Percentiles rank a stretch among this genome's conserved stretches.
Evolutionary conservation across 2,329 filamentous ascomycete species (phyloP).

Genomic region (Cladosporium velox): DNA sequence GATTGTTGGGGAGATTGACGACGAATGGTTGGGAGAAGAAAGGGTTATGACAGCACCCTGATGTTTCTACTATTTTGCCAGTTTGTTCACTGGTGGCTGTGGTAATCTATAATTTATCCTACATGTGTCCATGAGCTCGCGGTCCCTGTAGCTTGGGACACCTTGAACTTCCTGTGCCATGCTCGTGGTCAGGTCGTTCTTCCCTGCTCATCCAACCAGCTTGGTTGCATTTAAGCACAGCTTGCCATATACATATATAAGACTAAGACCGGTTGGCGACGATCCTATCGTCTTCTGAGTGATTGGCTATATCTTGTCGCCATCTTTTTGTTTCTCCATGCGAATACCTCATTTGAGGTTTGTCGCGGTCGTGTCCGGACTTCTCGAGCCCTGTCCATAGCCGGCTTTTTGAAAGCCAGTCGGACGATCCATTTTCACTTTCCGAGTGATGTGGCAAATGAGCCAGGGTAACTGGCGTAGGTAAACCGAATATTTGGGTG

Average conservation of each 20-base stretch:
- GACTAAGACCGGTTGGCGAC: neutral
- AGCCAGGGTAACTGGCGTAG: neutral
- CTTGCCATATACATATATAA: too few relatives aligned
- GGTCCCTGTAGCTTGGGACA: neutral
- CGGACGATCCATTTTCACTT: neutral
- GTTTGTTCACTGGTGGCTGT: neutral
- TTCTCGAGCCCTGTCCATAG: neutral
- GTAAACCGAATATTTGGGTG: neutral
- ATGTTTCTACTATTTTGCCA: neutral
- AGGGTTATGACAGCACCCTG: constrained; percentile 16
- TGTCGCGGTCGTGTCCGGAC: neutral
- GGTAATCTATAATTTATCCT: neutral
- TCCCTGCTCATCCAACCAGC: neutral
- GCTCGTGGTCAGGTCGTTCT: neutral
- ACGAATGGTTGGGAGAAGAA: neutral
- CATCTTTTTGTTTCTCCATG: neutral
- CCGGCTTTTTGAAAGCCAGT: neutral
- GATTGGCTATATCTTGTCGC: neutral
- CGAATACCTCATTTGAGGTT: neutral
- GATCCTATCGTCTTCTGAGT: neutral
- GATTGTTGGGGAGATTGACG: neutral
- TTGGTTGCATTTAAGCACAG: neutral
- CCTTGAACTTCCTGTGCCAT: neutral
- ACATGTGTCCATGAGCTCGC: neutral
- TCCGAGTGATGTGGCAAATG: neutral